Percentiles rank a stretch among this genome's conserved stretches.
Evolutionary conservation across 306 rosid genomes (phyloP).

Genomic region (Datisca glomerata): DNA sequence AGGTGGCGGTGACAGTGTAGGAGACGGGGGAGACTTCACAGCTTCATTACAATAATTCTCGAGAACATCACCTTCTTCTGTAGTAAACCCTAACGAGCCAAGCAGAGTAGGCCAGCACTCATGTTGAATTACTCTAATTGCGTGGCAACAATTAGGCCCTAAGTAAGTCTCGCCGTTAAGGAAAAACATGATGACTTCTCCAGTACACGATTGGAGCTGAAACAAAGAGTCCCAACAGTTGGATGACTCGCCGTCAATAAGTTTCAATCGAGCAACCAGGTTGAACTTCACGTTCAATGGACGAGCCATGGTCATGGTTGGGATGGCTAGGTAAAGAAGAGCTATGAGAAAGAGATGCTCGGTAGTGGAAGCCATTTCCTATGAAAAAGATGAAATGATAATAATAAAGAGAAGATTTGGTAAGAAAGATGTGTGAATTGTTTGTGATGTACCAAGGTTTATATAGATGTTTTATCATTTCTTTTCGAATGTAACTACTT

Average conservation of each 20-base stretch:
- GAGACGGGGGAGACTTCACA: too few species aligned
- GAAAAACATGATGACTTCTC: slow-evolving; percentile 25
- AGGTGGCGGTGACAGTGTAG: too few species aligned
- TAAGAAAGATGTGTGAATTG: too few species aligned
- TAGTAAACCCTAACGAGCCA: neutral
- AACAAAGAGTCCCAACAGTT: slow-evolving; percentile 33
- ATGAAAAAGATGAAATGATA: too few species aligned
- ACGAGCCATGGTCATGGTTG: neutral
- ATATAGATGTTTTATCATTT: too few species aligned
- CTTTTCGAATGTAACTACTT: too few species aligned
- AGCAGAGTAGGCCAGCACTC: neutral
- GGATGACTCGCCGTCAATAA: slow-evolving; percentile 3
- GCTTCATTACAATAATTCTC: neutral
- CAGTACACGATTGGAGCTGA: slow-evolving; percentile 26
- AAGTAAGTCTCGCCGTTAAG: slow-evolving; percentile 27
- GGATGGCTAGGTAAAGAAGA: neutral
- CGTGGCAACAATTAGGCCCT: slow-evolving; percentile 24
- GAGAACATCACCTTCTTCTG: slow-evolving; percentile 1
- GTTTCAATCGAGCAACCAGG: slow-evolving; percentile 16
- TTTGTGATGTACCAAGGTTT: too few species aligned
- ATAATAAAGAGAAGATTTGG: too few species aligned
- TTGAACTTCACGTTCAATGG: neutral
- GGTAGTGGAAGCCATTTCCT: neutral
- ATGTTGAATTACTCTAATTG: neutral
- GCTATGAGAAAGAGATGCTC: neutral